These are phyloP conservation scores for Saccharomycopsis fibuligera DNA, from an alignment of 805 yeast species.

Conservation along the genomic window DNA sequence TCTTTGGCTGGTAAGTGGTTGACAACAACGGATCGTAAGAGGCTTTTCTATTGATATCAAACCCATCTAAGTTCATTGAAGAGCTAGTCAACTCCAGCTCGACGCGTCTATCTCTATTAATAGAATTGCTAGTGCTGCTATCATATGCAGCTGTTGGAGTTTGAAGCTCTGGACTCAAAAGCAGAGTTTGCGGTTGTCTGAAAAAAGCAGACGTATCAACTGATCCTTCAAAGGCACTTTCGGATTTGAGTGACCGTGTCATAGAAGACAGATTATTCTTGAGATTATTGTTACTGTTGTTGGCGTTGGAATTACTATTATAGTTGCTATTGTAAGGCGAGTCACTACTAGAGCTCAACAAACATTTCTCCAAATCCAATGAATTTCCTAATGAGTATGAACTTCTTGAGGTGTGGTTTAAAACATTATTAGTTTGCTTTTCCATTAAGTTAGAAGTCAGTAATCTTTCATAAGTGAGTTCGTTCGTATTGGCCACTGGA, in stretches of 20 bases:
- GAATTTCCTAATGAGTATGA: background rate
- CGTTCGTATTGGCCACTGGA: too few relatives aligned
- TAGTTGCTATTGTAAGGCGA: background rate
- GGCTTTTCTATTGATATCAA: background rate
- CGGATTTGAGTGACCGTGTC: background rate
- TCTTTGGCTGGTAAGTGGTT: conserved; percentile 12
- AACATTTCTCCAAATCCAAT: background rate
- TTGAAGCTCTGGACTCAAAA: background rate
- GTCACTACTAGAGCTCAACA: too few relatives aligned
- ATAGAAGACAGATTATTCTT: too few relatives aligned
- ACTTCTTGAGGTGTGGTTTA: background rate
- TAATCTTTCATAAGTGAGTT: background rate
- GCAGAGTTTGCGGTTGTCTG: conserved; percentile 8
- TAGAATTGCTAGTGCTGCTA: background rate
- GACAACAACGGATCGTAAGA: conserved; percentile 5
- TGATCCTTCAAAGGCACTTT: background rate
- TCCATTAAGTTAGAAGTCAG: background rate
- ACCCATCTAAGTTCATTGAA: background rate
- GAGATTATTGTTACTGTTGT: background rate
- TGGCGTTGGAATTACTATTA: background rate
- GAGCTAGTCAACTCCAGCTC: background rate
- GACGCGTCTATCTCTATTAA: background rate
- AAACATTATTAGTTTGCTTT: background rate
- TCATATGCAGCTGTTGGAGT: background rate
- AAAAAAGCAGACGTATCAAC: conserved; percentile 10